These are phyloP conservation scores for Rhizopogon sp. DNA, from an alignment of 768 basidiomycete species.

Conservation along the genomic window DNA sequence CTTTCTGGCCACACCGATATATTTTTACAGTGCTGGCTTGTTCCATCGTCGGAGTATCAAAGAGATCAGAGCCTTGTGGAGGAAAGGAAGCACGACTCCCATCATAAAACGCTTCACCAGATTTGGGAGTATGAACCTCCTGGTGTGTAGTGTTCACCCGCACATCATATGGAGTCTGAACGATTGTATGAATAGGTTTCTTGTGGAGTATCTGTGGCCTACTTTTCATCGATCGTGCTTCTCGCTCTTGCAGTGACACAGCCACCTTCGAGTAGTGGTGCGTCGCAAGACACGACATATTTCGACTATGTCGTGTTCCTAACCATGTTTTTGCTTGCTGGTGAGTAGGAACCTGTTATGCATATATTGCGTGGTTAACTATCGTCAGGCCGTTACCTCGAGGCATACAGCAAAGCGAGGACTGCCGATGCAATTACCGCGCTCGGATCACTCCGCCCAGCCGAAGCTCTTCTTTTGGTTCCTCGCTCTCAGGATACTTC, in stretches of 20 bases:
- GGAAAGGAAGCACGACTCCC: slow-evolving; percentile 45
- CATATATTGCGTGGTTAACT: background rate
- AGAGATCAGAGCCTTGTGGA: slow-evolving; percentile 56
- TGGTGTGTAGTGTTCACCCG: slow-evolving; percentile 36
- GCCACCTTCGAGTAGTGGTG: slow-evolving; percentile 27
- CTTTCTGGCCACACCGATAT: slow-evolving; percentile 62
- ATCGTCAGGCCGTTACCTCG: slow-evolving; percentile 51
- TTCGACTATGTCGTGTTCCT: slow-evolving; percentile 82
- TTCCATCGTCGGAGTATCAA: slow-evolving; percentile 54
- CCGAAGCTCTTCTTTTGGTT: slow-evolving; percentile 52
- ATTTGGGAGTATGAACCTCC: slow-evolving; percentile 86
- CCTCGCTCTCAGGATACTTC: slow-evolving; percentile 7
- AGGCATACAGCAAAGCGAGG: slow-evolving; percentile 61
- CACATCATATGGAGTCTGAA: background rate
- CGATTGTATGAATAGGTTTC: slow-evolving; percentile 34
- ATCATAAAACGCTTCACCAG: slow-evolving; percentile 53
- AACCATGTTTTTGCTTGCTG: slow-evolving; percentile 73
- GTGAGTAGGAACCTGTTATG: slow-evolving; percentile 27
- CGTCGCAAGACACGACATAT: slow-evolving; percentile 60
- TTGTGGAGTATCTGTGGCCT: slow-evolving; percentile 68
- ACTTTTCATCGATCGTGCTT: slow-evolving; percentile 70
- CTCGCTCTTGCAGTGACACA: slow-evolving; percentile 52
- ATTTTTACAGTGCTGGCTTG: slow-evolving; percentile 58
- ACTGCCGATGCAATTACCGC: slow-evolving; percentile 74
- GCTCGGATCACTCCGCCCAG: slow-evolving; percentile 58